Evolutionary conservation across 768 basidiomycete genomes (phyloP), one percentile per base, ranked within the genome.

Genomic region (Ephemerocybe angulata): DNA sequence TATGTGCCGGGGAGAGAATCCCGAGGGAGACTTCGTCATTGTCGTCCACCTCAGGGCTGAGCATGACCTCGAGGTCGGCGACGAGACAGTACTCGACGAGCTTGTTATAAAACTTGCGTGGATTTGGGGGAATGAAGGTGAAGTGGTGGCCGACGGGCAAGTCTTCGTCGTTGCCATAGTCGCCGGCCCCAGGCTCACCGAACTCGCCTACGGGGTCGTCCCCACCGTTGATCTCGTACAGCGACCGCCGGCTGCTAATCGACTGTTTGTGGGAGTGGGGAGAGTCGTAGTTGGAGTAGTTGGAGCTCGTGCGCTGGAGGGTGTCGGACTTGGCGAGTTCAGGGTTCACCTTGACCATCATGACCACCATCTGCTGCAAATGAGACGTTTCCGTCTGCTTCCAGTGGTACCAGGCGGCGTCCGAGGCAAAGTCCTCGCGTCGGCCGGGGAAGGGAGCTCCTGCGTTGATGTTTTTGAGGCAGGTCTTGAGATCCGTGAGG

Each of bases 11-110:
- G 3, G 92, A 92, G 17, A 99, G 72, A 54, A 99, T 98, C 6
- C 92, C 90, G 33, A 98, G 74, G 0, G 94, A 91, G 15, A 99
- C 96, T 72, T 98, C 94, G 60, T 98, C 92, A 61, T 92, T 89
- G 61, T 93, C 92, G 43, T 93, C 88, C n/a, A 98, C 87, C 54
- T 90, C 88, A 4, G 91, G 88, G 43, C 88, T 88, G 47, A 88
- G 78, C 90, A 99, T 93, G 33, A 86, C 82, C 64, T 93, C 91
- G 55, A 98, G 75, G 67, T 99, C 97, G 25, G 81, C 79, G 24
- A 86, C 77, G 43, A 99, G 82, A 65, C 93, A 93, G 52, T 82
- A 76, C 66, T 92, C 86, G 27, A 97, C 79, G 15, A 98, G 78
- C 11, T 90, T 83, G 59, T 85, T 84, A 76, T 96, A 99, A 67